These are phyloP conservation scores for Pyricularia grisea DNA, from an alignment of 2,329 filamentous ascomycete species.

Conservation along the genomic window DNA sequence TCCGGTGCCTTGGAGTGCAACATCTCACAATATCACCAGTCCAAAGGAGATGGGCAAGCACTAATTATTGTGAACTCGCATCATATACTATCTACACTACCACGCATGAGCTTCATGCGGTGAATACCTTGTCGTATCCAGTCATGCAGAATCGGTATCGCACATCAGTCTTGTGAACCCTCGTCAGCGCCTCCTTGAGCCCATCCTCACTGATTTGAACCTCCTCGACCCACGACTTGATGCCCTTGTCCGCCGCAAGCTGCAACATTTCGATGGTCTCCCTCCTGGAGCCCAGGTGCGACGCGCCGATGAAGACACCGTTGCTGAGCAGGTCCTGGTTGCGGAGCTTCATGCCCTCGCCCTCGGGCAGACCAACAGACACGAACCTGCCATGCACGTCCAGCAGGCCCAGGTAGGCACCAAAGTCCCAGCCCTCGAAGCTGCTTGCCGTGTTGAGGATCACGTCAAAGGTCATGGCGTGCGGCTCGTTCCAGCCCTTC, in stretches of 20 bases:
- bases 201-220: slow-evolving; percentile 66
- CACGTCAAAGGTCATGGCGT: slow-evolving; percentile 61
- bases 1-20: neutral
- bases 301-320: slow-evolving; percentile 43
- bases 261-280: slow-evolving; percentile 67
- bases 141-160: slow-evolving; percentile 69
- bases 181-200: slow-evolving; percentile 58
- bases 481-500: slow-evolving; percentile 45
- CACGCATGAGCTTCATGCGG: slow-evolving; percentile 14
- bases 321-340: slow-evolving; percentile 23
- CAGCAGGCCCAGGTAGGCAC: slow-evolving; percentile 66
- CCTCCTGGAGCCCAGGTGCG: slow-evolving; percentile 59
- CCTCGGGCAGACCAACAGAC: slow-evolving; percentile 70
- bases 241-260: slow-evolving; percentile 58
- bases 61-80: neutral
- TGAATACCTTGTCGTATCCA: slow-evolving; percentile 60
- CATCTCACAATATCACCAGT: no score
- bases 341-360: slow-evolving; percentile 59
- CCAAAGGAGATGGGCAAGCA: neutral
- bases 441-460: slow-evolving; percentile 68
- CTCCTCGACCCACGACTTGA: slow-evolving; percentile 63
- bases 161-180: slow-evolving; percentile 62
- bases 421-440: slow-evolving; percentile 57
- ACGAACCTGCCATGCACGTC: slow-evolving; percentile 77
- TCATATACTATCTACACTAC: neutral